Evolutionary conservation across 768 basidiomycete genomes (phyloP), one percentile per base, ranked within the genome.

Genomic region (Boletus edulis): DNA sequence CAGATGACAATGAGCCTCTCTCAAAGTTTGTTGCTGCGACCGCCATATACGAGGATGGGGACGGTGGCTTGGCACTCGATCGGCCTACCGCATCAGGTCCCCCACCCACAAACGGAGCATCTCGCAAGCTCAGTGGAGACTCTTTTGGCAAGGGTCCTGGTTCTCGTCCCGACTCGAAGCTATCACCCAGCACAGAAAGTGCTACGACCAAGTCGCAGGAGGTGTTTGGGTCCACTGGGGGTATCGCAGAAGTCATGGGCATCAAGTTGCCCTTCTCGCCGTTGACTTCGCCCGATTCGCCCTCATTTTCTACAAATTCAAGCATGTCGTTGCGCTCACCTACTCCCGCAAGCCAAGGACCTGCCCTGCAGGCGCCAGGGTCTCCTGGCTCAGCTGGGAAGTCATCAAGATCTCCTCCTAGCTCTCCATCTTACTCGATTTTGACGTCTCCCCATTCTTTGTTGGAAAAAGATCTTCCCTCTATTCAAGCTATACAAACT

Each of bases 81-180:
- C 46, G 46, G 17, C 58, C 66, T 9, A 6, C 59, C 1, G 53
- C 62, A 2, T 63, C 65, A 17, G 73, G 72, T 48, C 67, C 74
- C 14, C 64, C 60, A 31, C 62, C 62, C n/a, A 46, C 59, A 6
- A 61, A 50, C 32, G 63, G 60, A 53, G 42, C 66, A 18, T 52
- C 59, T 45, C 68, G 69, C 43, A 67, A 67, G 18, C 65, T 41
- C 18, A 78, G 75, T 52, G 63, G 61, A n/a, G 77, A 77, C 8
- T 77, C 76, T 14, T 60, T 62, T 29, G 64, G 58, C 10, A 67
- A 43, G 13, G 57, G 59, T 18, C 24, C 71, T 18, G 53, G 65
- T 45, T 75, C 75, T 18, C 70, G 74, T 11, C 71, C 75, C 14
- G 76, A 75, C 45, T 77, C 77, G n/a, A 76, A 73, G 53, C 58